phyloP scores from a whole-genome alignment of 306 rosid species.

The Senna tora region DNA sequence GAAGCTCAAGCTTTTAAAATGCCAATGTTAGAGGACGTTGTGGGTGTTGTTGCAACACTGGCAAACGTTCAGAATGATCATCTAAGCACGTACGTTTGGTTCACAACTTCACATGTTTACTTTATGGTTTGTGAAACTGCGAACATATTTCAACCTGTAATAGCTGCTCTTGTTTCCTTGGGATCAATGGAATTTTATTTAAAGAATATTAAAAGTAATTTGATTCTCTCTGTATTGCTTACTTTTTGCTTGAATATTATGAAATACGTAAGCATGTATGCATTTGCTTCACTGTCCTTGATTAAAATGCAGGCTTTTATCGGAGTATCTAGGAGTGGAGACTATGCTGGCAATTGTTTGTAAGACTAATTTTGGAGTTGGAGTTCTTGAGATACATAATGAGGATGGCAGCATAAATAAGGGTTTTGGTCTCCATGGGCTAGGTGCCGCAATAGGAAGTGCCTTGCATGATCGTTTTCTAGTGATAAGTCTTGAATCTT shows the following conservation, averaged over 20 bases:
- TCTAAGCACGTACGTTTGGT: conserved; percentile 55
- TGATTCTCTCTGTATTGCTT: conserved; percentile 20
- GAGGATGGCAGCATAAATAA: conserved; percentile 62
- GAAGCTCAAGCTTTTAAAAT: conserved; percentile 57
- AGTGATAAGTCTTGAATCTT: conserved; percentile 75
- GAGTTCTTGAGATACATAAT: conserved; percentile 74
- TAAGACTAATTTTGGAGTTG: conserved; percentile 71
- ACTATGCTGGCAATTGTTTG: conserved; percentile 85
- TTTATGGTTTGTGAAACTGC: conserved; percentile 22
- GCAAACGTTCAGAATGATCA: conserved; percentile 67
- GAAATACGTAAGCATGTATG: conserved; percentile 30
- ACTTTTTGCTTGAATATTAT: conserved; percentile 22
- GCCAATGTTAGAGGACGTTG: conserved; percentile 58
- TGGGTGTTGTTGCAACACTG: conserved; percentile 79
- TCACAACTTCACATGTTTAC: conserved; percentile 8
- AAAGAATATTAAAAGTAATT: neutral
- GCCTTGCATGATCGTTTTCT: conserved; percentile 70
- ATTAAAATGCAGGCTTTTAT: conserved; percentile 73
- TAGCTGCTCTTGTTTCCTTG: conserved; percentile 15
- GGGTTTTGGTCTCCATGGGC: conserved; percentile 71
- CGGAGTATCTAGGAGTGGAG: conserved; percentile 78
- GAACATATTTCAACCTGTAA: conserved; percentile 28
- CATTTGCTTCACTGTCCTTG: conserved; percentile 31
- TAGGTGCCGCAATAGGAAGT: conserved; percentile 71
- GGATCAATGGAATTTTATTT: conserved; percentile 12